Base-by-base conservation (phyloP, 208 protist species). In the Trypanosoma platydactyli region DNA sequence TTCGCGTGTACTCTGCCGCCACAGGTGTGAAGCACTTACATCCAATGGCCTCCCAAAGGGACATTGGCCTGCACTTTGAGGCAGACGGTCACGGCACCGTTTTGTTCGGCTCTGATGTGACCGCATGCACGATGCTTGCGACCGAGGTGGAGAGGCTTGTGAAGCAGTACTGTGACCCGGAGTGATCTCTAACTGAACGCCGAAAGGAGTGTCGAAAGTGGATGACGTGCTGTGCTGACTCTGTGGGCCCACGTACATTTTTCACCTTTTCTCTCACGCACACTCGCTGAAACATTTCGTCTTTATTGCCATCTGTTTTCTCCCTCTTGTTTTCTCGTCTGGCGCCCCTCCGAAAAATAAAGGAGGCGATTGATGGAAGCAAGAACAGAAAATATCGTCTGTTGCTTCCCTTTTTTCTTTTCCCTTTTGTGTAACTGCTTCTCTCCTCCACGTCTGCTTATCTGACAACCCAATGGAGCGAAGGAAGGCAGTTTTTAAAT, bases 51-150 rank as follows among this genome's bases (percentile, higher is more conserved):
- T 72, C 89, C 51, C 53, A 79, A 0, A 78, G 79, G 24, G 96
- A 98, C 63, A 83, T 99, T 57, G 97, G 96, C 5, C 80, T 98
- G 7, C 98, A 99, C 75, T 99, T 99, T 70, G 97, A 99, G 68
- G 93, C 95, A 5, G 98, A 99, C 67, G 97, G 97, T 3, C 97
- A 99, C 67, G 97, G 97, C 15, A 98, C 96, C 5, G 84, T 97
- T 11, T 40, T 98, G 1, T 93, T 98, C 63, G 82, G 81, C 24
- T 22, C 56, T 41, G 50, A 74, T 3, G 40, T 29, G 7, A 63
- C 65, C 24, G 24, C 27, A 11, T 89, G 79, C 52, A 71, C 80
- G 1, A 55, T 27, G 0, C 77, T 94, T n/a, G 45, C 59, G 0
- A 13, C 24, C 42, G 56, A 74, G 24, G 79, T 94, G 0, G 53